Evolutionary conservation across 768 basidiomycete species (phyloP).

Genomic region (Strobilomyces echinocephalus): DNA sequence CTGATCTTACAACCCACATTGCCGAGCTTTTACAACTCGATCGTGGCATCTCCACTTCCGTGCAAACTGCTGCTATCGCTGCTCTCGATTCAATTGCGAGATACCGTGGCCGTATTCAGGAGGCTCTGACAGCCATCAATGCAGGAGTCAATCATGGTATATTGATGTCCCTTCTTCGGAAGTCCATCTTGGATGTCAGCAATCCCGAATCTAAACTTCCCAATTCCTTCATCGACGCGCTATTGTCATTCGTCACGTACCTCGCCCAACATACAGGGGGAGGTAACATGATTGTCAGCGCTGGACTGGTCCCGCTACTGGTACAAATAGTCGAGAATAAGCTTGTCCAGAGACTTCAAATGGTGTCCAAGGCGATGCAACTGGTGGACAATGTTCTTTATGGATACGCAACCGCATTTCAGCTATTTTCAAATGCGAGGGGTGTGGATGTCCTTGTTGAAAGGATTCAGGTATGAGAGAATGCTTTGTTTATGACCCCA

Average conservation of each 20-base stretch:
- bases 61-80: conserved; percentile 82
- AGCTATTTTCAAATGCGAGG: conserved; percentile 75
- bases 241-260: conserved; percentile 82
- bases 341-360: conserved; percentile 59
- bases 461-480: conserved; percentile 69
- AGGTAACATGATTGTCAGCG: conserved; percentile 91
- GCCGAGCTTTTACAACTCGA: conserved; percentile 87
- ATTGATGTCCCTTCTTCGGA: conserved; percentile 82
- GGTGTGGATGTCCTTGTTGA: conserved; percentile 84
- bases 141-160: conserved; percentile 96
- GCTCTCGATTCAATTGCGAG: conserved; percentile 88
- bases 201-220: conserved; percentile 61
- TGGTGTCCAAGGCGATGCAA: conserved; percentile 87
- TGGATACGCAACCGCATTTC: conserved; percentile 82
- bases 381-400: conserved; percentile 91
- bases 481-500: background rate
- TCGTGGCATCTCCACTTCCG: conserved; percentile 57
- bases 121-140: conserved; percentile 86
- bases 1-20: conserved; percentile 83
- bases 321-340: conserved; percentile 86
- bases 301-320: conserved; percentile 83
- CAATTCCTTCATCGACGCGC: conserved; percentile 76
- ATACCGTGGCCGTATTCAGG: conserved; percentile 77
- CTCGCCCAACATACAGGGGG: conserved; percentile 81
- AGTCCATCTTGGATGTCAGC: conserved; percentile 70